Evolutionary conservation across 208 protist species (phyloP).

Genomic region (Sergeia podlipaevii): DNA sequence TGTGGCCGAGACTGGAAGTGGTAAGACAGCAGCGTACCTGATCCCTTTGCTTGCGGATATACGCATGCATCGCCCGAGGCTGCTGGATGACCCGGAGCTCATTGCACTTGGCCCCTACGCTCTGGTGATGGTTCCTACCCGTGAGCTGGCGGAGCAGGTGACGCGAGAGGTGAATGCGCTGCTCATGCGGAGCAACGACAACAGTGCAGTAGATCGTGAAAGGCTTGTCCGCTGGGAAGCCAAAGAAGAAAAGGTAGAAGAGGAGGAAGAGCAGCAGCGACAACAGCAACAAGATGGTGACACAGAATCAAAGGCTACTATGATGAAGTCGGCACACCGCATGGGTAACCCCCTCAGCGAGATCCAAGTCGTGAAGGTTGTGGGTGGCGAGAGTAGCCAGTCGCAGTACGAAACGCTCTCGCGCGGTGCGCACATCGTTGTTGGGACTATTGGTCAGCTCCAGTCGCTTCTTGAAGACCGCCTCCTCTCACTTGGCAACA

Average conservation of each 20-base stretch:
- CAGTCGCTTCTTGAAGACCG: slow-evolving; percentile 56
- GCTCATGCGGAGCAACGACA: neutral
- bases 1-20: slow-evolving; percentile 91
- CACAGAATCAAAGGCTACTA: slow-evolving; percentile 3
- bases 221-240: slow-evolving; percentile 9
- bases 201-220: slow-evolving; percentile 2
- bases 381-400: slow-evolving; percentile 62
- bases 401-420: slow-evolving; percentile 48
- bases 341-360: slow-evolving; percentile 45
- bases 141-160: slow-evolving; percentile 94
- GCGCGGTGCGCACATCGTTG: slow-evolving; percentile 64
- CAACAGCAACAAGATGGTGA: neutral
- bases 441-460: slow-evolving; percentile 83
- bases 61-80: slow-evolving; percentile 23
- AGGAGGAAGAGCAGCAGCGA: neutral
- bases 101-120: slow-evolving; percentile 75
- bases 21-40: slow-evolving; percentile 93
- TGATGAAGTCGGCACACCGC: neutral
- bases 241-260: neutral
- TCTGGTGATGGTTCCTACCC: slow-evolving; percentile 89
- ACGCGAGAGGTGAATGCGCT: slow-evolving; percentile 17
- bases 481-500: slow-evolving; percentile 64
- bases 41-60: slow-evolving; percentile 85
- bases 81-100: slow-evolving; percentile 51
- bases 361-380: slow-evolving; percentile 67